phyloP scores from a whole-genome alignment of 345 rosid genomes.

The Bruguiera sexangula region DNA sequence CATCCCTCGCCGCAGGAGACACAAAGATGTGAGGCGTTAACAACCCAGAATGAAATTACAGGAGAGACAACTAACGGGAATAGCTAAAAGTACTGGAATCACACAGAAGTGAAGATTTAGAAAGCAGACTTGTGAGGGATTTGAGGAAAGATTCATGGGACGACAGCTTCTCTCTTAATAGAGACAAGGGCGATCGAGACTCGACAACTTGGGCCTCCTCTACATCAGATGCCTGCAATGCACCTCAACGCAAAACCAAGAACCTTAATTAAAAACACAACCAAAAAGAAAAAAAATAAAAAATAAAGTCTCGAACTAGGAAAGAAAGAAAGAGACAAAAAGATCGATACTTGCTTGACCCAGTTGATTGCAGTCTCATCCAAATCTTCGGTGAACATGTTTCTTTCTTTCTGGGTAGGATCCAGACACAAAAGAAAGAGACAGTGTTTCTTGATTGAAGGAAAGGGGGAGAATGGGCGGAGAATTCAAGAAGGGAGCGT shows the following conservation, averaged over 20 bases:
- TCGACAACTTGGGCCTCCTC: conserved; percentile 36
- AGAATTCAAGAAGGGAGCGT: conserved; percentile 24
- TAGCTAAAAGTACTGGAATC: conserved; percentile 28
- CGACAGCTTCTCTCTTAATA: conserved; percentile 39
- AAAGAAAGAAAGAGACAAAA: not conserved
- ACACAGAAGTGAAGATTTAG: conserved; percentile 30
- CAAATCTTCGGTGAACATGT: conserved; percentile 62
- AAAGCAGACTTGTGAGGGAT: conserved; percentile 32
- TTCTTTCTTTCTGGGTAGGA: not conserved
- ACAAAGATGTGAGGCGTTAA: conserved; percentile 43
- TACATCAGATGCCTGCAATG: conserved; percentile 32
- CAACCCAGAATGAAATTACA: conserved; percentile 48
- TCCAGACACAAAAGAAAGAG: not conserved
- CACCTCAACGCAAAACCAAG: not conserved
- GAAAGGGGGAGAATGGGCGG: not conserved
- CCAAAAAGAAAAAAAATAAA: not conserved
- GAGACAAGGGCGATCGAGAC: conserved; percentile 58
- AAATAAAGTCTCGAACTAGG: not conserved
- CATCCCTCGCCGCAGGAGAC: conserved; percentile 25
- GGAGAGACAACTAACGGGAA: conserved; percentile 50
- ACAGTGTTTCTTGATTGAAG: not conserved
- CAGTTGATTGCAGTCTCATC: conserved; percentile 70
- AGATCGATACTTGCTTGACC: conserved; percentile 52
- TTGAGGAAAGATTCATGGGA: conserved; percentile 35
- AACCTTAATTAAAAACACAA: not conserved